phyloP scores from a whole-genome alignment of 305 asterid species.

The Fraxinus paxiana region DNA sequence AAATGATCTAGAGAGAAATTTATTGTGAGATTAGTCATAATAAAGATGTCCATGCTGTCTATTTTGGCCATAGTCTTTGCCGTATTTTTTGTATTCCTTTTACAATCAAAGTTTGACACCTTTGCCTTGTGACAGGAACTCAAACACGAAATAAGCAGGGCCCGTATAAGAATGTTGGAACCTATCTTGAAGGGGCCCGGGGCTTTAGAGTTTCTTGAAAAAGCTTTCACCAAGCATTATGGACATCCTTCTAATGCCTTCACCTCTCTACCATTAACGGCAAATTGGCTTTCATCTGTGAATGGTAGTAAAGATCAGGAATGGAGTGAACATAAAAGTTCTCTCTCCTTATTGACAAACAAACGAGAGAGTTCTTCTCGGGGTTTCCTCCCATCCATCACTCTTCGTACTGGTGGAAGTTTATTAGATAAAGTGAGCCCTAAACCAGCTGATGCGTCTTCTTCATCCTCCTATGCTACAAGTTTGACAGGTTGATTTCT shows the following conservation, averaged over 20 bases:
- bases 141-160: slow-evolving; percentile 80
- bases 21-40: background rate
- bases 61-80: background rate
- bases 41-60: background rate
- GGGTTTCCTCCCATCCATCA: slow-evolving; percentile 53
- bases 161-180: slow-evolving; percentile 69
- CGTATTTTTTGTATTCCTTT: background rate
- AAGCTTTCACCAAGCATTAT: slow-evolving; percentile 57
- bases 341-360: slow-evolving; percentile 34
- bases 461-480: slow-evolving; percentile 30
- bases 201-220: slow-evolving; percentile 66
- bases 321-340: slow-evolving; percentile 62
- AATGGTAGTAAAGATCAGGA: slow-evolving; percentile 51
- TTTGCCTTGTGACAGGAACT: slow-evolving; percentile 47
- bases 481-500: slow-evolving; percentile 38
- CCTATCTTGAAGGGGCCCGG: slow-evolving; percentile 79
- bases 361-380: slow-evolving; percentile 30
- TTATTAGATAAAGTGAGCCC: slow-evolving; percentile 38
- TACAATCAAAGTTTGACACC: background rate
- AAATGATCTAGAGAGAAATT: background rate
- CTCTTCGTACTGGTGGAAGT: slow-evolving; percentile 79
- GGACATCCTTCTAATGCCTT: slow-evolving; percentile 67
- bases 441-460: slow-evolving; percentile 27
- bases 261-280: slow-evolving; percentile 55
- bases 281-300: slow-evolving; percentile 56